Evolutionary conservation across 2,329 filamentous ascomycete species (phyloP), one percentile per base, ranked within the genome.

Genomic region (Diaporthe citri): DNA sequence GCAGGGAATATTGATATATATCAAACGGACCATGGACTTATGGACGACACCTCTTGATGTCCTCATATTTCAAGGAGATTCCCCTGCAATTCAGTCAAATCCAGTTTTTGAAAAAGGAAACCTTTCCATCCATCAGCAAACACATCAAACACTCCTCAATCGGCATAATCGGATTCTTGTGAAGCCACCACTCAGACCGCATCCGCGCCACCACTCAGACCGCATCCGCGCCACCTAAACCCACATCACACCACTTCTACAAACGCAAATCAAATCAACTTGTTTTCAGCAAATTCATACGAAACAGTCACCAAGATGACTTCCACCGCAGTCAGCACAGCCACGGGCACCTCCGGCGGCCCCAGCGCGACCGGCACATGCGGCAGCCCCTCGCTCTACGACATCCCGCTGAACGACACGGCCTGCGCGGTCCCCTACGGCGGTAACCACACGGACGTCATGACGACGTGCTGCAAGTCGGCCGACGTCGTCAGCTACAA

Each of bases 361-460:
- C 4, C 62, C 25, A 41, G 41, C 43, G 59, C 72, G 20, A 64
- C 46, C 48, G 22, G 10, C 28, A 73, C 75, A 2, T 76, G 75
- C 46, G 28, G 4, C 25, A 55, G 75, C 39, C 57, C 78, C 74
- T 81, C 77, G 72, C 78, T 85, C 76, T 89, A 83, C 80, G 78
- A 86, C 74, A 84, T 86, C 52, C 88, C 88, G 22, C 81, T 82
- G 51, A 78, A 80, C 31, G 87, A 89, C 75, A 80, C 83, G 22
- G 84, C 84, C 55, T 89, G 88, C 79, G 88, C 83, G 4, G 81
- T 87, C 67, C 79, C 83, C 36, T 81, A 81, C 74, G 80, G 80
- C 76, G 80, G 80, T 7, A 86, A 87, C 77, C 80, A 86, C 81
- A 82, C 85, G 70, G 81, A 84, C 51, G 82, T 86, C 75, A 85